Conservation (phyloP, 1,284 basidiomycete species). For the Trichosporon coremiiforme region DNA sequence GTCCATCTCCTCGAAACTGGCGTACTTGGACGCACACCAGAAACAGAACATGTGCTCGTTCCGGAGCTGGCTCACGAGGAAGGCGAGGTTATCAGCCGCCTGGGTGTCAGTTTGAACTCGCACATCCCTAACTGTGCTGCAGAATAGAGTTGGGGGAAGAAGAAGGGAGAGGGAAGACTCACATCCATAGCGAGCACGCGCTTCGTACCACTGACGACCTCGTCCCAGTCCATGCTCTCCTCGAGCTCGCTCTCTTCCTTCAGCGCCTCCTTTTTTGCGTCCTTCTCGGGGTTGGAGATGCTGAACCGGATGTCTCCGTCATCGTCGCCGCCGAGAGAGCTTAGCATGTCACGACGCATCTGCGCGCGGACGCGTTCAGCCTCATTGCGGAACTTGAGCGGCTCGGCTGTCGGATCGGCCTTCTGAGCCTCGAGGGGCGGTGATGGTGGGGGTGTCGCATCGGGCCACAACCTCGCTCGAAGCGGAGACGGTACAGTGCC, state of each 20-base stretch:
- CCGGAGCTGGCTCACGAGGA: constrained; percentile 49
- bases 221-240: constrained; percentile 41
- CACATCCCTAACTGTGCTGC: too few species aligned
- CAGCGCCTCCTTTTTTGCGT: constrained; percentile 21
- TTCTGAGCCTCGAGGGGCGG: constrained; percentile 15
- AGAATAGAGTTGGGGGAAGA: too few species aligned
- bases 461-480: constrained; percentile 46
- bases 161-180: constrained; percentile 30
- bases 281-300: background rate
- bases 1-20: constrained; percentile 52
- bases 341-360: constrained; percentile 53
- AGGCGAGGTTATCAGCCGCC: constrained; percentile 48
- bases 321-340: constrained; percentile 33
- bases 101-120: constrained; percentile 26
- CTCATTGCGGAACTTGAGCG: background rate
- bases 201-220: constrained; percentile 45
- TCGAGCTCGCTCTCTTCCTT: constrained; percentile 25
- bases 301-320: constrained; percentile 35
- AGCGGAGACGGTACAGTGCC: constrained; percentile 47
- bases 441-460: constrained; percentile 26
- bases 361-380: constrained; percentile 50
- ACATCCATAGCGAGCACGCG: constrained; percentile 53
- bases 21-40: constrained; percentile 53
- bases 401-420: constrained; percentile 34
- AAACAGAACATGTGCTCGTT: constrained; percentile 55